These are phyloP conservation scores for Verticillium isaacii DNA, from an alignment of 2,329 filamentous ascomycete species.

Conservation along the genomic window DNA sequence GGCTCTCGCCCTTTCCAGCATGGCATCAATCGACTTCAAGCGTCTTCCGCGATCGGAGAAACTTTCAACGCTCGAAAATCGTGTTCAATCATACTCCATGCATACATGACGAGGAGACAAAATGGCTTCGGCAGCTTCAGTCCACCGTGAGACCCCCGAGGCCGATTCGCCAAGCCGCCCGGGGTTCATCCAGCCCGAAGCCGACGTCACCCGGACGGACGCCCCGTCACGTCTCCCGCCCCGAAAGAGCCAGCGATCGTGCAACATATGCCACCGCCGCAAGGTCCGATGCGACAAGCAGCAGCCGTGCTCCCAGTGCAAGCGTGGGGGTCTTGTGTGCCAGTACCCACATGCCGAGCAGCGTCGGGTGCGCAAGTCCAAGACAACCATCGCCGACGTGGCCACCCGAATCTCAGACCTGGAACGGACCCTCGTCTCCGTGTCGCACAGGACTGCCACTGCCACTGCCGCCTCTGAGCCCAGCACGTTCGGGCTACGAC, in stretches of 20 bases:
- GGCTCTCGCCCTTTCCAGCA: too few species aligned
- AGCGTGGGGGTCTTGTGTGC: slow-evolving; percentile 20
- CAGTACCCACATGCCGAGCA: slow-evolving; percentile 17
- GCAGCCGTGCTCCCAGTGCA: slow-evolving; percentile 20
- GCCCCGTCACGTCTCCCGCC: background rate
- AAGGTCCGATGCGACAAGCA: slow-evolving; percentile 26
- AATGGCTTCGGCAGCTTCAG: background rate
- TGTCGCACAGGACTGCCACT: background rate
- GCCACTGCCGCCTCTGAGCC: background rate
- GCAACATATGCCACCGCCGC: slow-evolving; percentile 21
- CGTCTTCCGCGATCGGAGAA: too few species aligned
- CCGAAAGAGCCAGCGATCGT: slow-evolving; percentile 20
- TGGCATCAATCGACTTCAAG: too few species aligned
- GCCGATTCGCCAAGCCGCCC: background rate
- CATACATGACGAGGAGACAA: background rate
- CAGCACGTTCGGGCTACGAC: background rate
- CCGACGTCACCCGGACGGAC: background rate
- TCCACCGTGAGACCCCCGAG: background rate
- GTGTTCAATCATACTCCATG: too few species aligned
- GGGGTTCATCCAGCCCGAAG: background rate
- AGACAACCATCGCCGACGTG: slow-evolving; percentile 24
- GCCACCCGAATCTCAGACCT: slow-evolving; percentile 28
- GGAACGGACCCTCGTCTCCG: slow-evolving; percentile 21
- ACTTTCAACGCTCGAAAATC: too few species aligned
- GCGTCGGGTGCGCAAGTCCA: slow-evolving; percentile 16